Evolutionary conservation across 345 rosid genomes (phyloP).

Genomic region (Eucalyptus globulus): DNA sequence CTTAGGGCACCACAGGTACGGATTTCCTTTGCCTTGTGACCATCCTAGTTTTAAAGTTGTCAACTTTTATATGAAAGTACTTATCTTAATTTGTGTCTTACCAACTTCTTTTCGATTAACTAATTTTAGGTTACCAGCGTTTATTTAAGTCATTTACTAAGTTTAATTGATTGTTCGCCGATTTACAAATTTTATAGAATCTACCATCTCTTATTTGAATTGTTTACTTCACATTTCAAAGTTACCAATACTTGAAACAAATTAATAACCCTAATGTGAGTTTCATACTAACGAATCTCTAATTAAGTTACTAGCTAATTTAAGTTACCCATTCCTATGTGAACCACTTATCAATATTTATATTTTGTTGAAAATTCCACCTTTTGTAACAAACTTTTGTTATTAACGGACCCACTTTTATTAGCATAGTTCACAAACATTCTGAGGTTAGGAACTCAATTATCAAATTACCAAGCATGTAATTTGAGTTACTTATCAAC

Average conservation of each 20-base stretch:
- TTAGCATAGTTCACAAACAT: no score
- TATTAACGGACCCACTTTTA: no score
- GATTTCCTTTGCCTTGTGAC: not conserved
- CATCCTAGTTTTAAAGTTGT: not conserved
- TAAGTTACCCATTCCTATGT: not conserved
- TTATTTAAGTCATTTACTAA: not conserved
- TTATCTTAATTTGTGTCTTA: not conserved
- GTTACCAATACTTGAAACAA: not conserved
- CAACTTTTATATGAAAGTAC: not conserved
- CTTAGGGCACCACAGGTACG: not conserved
- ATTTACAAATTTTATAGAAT: not conserved
- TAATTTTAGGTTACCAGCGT: not conserved
- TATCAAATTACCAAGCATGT: no score
- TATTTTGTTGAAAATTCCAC: no score
- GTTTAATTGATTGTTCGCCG: not conserved
- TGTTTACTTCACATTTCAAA: not conserved
- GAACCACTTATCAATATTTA: not conserved
- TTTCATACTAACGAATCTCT: not conserved
- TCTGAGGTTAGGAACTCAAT: no score
- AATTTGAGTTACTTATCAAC: no score
- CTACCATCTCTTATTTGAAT: no score
- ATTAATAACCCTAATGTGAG: not conserved
- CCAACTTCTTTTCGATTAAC: no score
- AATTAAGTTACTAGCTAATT: not conserved
- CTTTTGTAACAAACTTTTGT: no score